Base-by-base conservation (phyloP, 768 basidiomycete genomes). In the Phylloporus sp. region DNA sequence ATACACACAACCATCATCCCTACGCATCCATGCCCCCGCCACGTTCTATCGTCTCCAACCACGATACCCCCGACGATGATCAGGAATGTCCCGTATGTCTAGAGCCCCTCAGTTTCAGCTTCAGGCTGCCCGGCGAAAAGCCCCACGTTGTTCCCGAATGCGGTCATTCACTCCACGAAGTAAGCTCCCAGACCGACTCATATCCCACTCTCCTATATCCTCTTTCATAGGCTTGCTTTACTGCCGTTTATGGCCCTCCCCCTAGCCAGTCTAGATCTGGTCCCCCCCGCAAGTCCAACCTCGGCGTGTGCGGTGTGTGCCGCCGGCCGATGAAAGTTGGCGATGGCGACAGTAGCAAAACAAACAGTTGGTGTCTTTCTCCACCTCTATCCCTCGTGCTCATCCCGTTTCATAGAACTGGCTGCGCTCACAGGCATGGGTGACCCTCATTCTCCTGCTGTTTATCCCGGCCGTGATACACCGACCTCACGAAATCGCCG, bases 131-230 rank as follows among this genome's bases (percentile, higher is more conserved):
- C 0, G 97, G 97, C 9, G 97, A 99, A 75, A 97, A 95, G 66
- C 92, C 95, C 8, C 95, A 97, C 66, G 88, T 99, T 56, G 88
- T 97, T 41, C 95, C 97, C 27, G 91, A 95, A 66, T 99, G 97
- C 60, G 95, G 97, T 32, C 97, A 99, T 73, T 88, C 92, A 31
- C 82, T 99, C n/a, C 97, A 97, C 72, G 87, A 94, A 76, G 92
- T 87, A 50, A 57, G 75, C 46, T 5, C 12, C 2, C 29, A 24
- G 15, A 38, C 39, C 32, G 7, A 2, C 29, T 13, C 16, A 1
- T 35, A 36, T 38, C 46, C 23, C 50, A 10, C 47, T 53, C 43
- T 45, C 20, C 59, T 46, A 22, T 45, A 52, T 18, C 51, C 44
- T 50, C 52, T 20, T 1, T 27, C 38, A 16, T 47, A 95, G 89